Percentiles rank a stretch among this genome's conserved stretches.
phyloP scores from a whole-genome alignment of 2,329 filamentous ascomycete species.

The Colletotrichum sp. region DNA sequence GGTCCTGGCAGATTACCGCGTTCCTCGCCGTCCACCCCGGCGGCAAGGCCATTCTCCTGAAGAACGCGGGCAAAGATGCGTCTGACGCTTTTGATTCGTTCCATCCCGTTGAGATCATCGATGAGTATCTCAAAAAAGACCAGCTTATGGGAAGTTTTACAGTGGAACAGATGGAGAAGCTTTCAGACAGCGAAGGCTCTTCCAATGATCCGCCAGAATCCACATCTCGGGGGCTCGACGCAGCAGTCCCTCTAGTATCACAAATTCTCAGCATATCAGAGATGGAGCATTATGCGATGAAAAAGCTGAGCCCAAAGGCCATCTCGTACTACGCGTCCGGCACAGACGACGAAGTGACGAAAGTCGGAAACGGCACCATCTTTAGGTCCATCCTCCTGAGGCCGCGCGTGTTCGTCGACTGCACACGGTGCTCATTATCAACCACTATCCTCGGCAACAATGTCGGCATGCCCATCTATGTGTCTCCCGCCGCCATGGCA shows the following conservation, averaged over 20 bases:
- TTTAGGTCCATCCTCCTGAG: slow-evolving; percentile 80
- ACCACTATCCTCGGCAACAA: slow-evolving; percentile 73
- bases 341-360: slow-evolving; percentile 76
- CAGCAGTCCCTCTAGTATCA: slow-evolving; percentile 58
- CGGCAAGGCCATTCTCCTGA: slow-evolving; percentile 78
- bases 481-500: slow-evolving; percentile 82
- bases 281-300: slow-evolving; percentile 76
- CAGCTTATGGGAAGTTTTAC: slow-evolving; percentile 75
- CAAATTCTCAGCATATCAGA: slow-evolving; percentile 80
- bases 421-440: slow-evolving; percentile 70
- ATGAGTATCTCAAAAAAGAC: slow-evolving; percentile 73
- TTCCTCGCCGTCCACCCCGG: slow-evolving; percentile 81
- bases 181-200: neutral
- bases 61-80: slow-evolving; percentile 80
- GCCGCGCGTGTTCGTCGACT: slow-evolving; percentile 83
- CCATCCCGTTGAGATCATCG: slow-evolving; percentile 79
- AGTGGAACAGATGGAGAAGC: slow-evolving; percentile 30
- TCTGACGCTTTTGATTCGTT: slow-evolving; percentile 88
- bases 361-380: slow-evolving; percentile 74
- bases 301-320: slow-evolving; percentile 75
- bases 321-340: slow-evolving; percentile 92
- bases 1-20: slow-evolving; percentile 44
- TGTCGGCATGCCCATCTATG: slow-evolving; percentile 74
- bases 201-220: slow-evolving; percentile 45
- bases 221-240: neutral